Evolutionary conservation across 352 stramenopile species (phyloP).

Genomic region (Pythium utonaiense): DNA sequence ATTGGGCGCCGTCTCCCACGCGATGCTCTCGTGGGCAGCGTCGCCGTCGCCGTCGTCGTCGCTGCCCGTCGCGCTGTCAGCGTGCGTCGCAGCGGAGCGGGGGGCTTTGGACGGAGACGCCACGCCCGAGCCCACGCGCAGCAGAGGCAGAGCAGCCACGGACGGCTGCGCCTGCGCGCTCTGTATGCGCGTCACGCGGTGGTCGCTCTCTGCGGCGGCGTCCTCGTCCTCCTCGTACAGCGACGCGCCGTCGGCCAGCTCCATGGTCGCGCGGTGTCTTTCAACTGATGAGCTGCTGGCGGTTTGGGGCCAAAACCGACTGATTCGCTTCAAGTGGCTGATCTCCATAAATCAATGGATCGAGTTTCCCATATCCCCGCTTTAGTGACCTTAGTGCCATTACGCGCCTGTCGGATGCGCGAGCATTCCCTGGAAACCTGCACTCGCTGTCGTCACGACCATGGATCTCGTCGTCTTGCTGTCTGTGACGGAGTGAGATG

Average conservation of each 20-base stretch:
- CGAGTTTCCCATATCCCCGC: background rate
- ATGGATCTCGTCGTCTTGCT: background rate
- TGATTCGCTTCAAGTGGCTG: background rate
- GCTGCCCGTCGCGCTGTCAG: background rate
- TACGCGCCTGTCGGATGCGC: background rate
- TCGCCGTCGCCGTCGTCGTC: background rate
- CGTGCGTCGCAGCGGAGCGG: too few species aligned
- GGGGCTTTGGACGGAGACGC: background rate
- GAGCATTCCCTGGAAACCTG: background rate
- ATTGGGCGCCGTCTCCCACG: constrained; percentile 33
- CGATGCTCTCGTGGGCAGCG: background rate
- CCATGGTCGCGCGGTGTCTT: background rate
- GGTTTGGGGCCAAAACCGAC: background rate
- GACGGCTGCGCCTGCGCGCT: background rate
- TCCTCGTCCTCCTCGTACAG: background rate
- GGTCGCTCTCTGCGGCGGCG: background rate
- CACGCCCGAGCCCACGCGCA: background rate
- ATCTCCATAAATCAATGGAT: background rate
- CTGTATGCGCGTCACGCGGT: background rate
- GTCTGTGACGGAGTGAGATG: too few species aligned
- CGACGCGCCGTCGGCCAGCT: background rate
- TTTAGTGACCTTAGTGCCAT: background rate
- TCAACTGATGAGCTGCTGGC: constrained; percentile 1
- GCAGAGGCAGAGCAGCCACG: background rate
- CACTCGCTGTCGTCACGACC: background rate